Evolutionary conservation across 2,329 filamentous ascomycete genomes (phyloP), one percentile per base, ranked within the genome.

Genomic region (Sordariomycetes sp.): DNA sequence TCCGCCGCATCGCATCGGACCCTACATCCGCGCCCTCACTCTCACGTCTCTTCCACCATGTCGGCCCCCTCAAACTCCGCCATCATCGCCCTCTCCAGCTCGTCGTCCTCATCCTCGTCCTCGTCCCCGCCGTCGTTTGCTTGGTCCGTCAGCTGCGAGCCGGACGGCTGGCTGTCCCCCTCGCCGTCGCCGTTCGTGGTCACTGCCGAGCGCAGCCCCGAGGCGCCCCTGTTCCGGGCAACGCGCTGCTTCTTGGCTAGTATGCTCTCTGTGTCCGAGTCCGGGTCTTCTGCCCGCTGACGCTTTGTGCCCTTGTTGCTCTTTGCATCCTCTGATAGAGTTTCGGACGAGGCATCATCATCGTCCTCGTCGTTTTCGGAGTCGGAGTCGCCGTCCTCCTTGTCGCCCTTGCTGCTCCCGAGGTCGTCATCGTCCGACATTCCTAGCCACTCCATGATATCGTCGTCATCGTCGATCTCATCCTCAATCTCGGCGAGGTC

Each of bases 1-100:
- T n/a, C n/a, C n/a, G n/a, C n/a, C n/a, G n/a, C n/a, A n/a, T n/a
- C n/a, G n/a, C n/a, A n/a, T n/a, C n/a, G n/a, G n/a, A n/a, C n/a
- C n/a, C n/a, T n/a, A n/a, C n/a, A n/a, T n/a, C n/a, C n/a, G n/a
- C n/a, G n/a, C n/a, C n/a, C n/a, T 25, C n/a, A 8, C n/a, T 25
- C 6, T 28, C 17, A 6, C 12, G 6, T 6, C 6, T 6, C 12
- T 28, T n/a, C 17, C 14, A 12, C 6, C 25, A n/a, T n/a, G 12
- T 23, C 34, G 12, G 30, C 34, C 8, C 21, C 34, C 34, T 76
- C 72, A 42, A 79, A 59, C 42, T 73, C 76, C 2, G 74, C 75
- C 46, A 77, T 59, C 50, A 82, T 63, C 45, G 79, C 76, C 24
- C 73, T 70, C 52, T 79, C 79, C 32, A 80, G 54, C 45, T 79